Percentiles rank a stretch among this genome's conserved stretches.
phyloP scores from a whole-genome alignment of 805 yeast genomes.

The Wickerhamiella brachini region DNA sequence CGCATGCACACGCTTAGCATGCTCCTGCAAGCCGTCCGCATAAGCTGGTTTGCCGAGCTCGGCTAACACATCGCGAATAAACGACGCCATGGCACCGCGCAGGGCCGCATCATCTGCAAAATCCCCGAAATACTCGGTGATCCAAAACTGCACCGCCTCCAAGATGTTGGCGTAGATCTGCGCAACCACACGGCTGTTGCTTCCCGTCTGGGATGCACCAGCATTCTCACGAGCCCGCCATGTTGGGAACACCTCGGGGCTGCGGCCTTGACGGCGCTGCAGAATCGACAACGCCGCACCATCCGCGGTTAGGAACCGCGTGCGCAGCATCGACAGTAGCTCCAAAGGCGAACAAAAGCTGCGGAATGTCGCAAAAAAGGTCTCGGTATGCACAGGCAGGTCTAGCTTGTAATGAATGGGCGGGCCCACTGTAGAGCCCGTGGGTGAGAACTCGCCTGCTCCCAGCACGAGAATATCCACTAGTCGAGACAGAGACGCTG shows the following conservation, averaged over 20 bases:
- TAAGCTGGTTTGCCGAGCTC: neutral
- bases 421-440: conserved; percentile 7
- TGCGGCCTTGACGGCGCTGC: conserved; percentile 9
- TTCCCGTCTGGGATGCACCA: conserved; percentile 16
- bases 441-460: conserved; percentile 39
- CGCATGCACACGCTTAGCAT: conserved; percentile 7
- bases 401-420: conserved; percentile 38
- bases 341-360: conserved; percentile 47
- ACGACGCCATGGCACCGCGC: conserved; percentile 28
- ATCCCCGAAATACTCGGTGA: conserved; percentile 59
- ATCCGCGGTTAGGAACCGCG: conserved; percentile 47
- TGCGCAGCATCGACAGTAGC: conserved; percentile 38
- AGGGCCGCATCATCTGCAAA: conserved; percentile 55
- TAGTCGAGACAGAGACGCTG: conserved; percentile 62
- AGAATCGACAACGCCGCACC: conserved; percentile 46
- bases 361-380: conserved; percentile 57
- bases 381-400: conserved; percentile 47
- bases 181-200: conserved; percentile 33
- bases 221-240: conserved; percentile 6
- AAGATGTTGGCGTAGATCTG: conserved; percentile 72
- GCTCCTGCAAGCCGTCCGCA: conserved; percentile 5
- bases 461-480: conserved; percentile 70
- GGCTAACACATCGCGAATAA: neutral
- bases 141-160: conserved; percentile 59
- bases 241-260: conserved; percentile 13